A percentile compares a stretch with the other conserved stretches of the same genome.
Evolutionary conservation across 164 flowering plant species (phyloP).

Genomic region (Vitis cinerea): DNA sequence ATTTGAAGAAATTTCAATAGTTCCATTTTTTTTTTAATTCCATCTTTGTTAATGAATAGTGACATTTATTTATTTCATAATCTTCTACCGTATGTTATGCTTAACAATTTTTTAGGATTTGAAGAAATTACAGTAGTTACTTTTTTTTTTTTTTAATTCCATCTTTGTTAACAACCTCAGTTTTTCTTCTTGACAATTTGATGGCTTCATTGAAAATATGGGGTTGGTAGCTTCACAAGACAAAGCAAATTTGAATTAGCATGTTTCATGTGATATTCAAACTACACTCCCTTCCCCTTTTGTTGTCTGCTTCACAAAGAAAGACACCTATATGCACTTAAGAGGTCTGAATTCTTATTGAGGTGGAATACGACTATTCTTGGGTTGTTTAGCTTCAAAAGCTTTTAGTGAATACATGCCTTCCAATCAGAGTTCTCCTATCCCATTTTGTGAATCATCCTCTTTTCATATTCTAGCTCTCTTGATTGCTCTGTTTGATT

Average conservation of each 20-base stretch:
- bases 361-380: too few species aligned
- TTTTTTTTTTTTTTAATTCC: background rate
- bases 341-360: too few species aligned
- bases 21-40: background rate
- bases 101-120: background rate
- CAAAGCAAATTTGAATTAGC: background rate
- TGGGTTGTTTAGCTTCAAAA: too few species aligned
- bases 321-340: too few species aligned
- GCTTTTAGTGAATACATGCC: too few species aligned
- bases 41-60: background rate
- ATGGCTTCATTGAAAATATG: background rate
- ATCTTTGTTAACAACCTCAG: background rate
- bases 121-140: background rate
- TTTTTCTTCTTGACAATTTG: background rate
- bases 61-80: background rate
- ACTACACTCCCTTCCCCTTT: background rate
- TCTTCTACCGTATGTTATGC: background rate
- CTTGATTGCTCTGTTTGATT: constrained; percentile 5
- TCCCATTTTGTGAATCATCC: background rate
- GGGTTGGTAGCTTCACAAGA: background rate
- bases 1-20: background rate
- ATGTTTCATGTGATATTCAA: too few species aligned
- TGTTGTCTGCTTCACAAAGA: too few species aligned
- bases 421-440: too few species aligned
- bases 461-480: background rate